These are phyloP conservation scores for Leptodontidium sp. DNA, from an alignment of 2,329 filamentous ascomycete genomes.

Conservation along the genomic window DNA sequence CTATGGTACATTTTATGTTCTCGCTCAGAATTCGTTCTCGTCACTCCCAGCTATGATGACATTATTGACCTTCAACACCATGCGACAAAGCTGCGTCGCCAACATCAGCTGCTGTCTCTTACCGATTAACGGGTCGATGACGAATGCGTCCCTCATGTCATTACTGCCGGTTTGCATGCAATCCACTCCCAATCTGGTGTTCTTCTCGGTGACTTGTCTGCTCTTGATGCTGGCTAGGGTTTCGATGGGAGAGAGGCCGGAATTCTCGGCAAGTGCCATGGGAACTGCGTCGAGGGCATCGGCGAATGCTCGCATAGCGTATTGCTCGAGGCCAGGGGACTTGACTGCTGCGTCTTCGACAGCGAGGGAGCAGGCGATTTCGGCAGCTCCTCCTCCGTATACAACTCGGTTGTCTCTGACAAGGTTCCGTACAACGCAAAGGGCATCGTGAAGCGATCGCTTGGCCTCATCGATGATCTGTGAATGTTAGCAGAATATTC, in stretches of 20 bases:
- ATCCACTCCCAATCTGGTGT: constrained; percentile 86
- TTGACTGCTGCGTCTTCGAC: constrained; percentile 95
- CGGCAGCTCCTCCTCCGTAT: constrained; percentile 94
- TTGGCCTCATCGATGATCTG: constrained; percentile 99
- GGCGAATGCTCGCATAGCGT: constrained; percentile 97
- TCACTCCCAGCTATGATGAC: constrained; percentile 90
- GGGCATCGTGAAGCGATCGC: constrained; percentile 93
- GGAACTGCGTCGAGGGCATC: constrained; percentile 93
- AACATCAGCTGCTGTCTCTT: constrained; percentile 97
- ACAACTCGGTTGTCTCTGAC: constrained; percentile 97
- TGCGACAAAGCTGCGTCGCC: constrained; percentile 95
- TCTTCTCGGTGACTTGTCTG: constrained; percentile 89
- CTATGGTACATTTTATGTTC: constrained; percentile 40
- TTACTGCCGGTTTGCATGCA: constrained; percentile 97
- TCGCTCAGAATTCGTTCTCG: constrained; percentile 79
- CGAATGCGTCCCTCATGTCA: constrained; percentile 97
- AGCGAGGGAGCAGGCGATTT: constrained; percentile 95
- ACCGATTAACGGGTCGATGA: constrained; percentile 97
- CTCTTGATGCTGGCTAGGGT: constrained; percentile 95
- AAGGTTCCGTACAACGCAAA: constrained; percentile 96
- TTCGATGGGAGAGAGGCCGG: constrained; percentile 93
- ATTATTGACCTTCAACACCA: constrained; percentile 98
- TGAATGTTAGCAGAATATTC: constrained; percentile 36
- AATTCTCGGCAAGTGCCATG: constrained; percentile 98
- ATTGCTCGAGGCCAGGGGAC: constrained; percentile 97